Evolutionary conservation across 495 filamentous ascomycete genomes (phyloP), one percentile per base, ranked within the genome.

Genomic region (Aspergillus conjunctus): DNA sequence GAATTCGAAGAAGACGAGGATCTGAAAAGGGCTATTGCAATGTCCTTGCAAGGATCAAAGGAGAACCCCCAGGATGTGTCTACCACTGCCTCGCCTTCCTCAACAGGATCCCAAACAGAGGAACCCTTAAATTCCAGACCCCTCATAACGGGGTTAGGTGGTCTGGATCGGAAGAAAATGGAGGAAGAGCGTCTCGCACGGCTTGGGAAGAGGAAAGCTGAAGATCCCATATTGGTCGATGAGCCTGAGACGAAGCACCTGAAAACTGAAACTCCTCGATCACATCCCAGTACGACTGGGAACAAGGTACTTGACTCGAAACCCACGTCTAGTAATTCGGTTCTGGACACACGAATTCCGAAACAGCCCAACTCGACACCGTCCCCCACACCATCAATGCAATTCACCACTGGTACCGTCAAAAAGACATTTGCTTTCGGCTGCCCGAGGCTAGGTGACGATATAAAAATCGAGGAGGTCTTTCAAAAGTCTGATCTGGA

Each of bases 401-500:
- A 84, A 15, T 97, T 85, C 68, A 90, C 88, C 0, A 66, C 76
- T 2, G 93, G 93, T 11, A 77, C 80, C 0, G 85, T 97, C 21
- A 97, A 91, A 72, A 92, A 89, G 70, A 98, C 94, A 0, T 92
- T 88, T 84, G 84, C 81, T 0, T 71, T 75, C 22, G 82, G 85
- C 5, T 79, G 79, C 45, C 70, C 75, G 0, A 78, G 91, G 30
- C 69, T 64, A 0, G 80, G 73, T 2, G 79, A 93, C 46, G 92
- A 96, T 56, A 91, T 98, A 66, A 95, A 87, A 64, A 86, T 98
- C 43, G 92, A 97, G 68, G 94, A 98, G 67, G 87, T 97, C 1
- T 72, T 98, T 0, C 88, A 95, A 68, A 84, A 82, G 43, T 69
- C 80, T 6, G 81, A 88, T 37, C 79, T 97, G 0, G 76, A 87